Percentiles rank a stretch among this genome's conserved stretches.
Evolutionary conservation across 352 stramenopile genomes (phyloP).

Genomic region (Pythium dissotocum): DNA sequence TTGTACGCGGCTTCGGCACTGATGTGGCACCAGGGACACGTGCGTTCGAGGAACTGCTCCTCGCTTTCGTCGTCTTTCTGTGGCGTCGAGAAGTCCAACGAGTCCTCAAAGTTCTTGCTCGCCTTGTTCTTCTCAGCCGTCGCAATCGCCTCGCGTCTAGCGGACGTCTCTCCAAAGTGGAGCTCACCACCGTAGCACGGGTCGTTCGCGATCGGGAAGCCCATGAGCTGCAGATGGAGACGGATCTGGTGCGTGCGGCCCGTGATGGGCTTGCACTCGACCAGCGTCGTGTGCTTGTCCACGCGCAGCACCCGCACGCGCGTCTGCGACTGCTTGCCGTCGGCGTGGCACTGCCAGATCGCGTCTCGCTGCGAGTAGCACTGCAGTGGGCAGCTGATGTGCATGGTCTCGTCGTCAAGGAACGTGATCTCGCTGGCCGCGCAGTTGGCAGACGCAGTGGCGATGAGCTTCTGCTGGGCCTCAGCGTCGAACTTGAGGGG

Average conservation of each 20-base stretch:
- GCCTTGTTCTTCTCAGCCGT: conserved; percentile 43
- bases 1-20: conserved; percentile 72
- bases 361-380: conserved; percentile 82
- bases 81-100: conserved; percentile 56
- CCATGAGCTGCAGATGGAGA: conserved; percentile 93
- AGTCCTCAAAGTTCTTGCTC: conserved; percentile 33
- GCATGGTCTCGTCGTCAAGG: conserved; percentile 44
- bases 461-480: conserved; percentile 42
- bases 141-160: conserved; percentile 46
- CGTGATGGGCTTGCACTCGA: conserved; percentile 93
- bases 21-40: conserved; percentile 73
- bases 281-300: conserved; percentile 78
- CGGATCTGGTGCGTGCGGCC: conserved; percentile 98
- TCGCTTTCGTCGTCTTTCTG: conserved; percentile 62
- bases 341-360: conserved; percentile 80
- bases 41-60: conserved; percentile 74
- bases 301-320: conserved; percentile 58
- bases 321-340: conserved; percentile 83
- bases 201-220: conserved; percentile 96
- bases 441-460: conserved; percentile 44
- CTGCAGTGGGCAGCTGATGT: conserved; percentile 80
- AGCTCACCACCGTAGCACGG: conserved; percentile 96
- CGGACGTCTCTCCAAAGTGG: conserved; percentile 81
- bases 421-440: conserved; percentile 56
- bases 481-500: conserved; percentile 41